Percentiles rank a stretch among this genome's conserved stretches.
These are phyloP conservation scores for Scleroderma bovista DNA, from an alignment of 768 basidiomycete species.

Conservation along the genomic window DNA sequence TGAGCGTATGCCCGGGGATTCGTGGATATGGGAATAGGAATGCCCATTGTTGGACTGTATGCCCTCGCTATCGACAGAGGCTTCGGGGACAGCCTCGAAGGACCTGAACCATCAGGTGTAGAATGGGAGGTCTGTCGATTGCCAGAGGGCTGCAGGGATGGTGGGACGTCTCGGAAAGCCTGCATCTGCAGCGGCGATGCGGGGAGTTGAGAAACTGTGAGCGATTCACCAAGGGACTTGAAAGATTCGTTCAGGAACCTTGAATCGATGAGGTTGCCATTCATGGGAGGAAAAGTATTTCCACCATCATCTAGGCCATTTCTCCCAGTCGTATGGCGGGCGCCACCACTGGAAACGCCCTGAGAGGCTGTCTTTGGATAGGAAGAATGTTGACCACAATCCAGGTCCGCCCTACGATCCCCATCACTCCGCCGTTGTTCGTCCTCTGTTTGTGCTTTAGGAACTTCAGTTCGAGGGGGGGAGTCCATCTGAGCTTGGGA, in stretches of 20 bases:
- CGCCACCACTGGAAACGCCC: conserved; percentile 37
- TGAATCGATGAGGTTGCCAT: conserved; percentile 23
- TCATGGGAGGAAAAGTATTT: conserved; percentile 15
- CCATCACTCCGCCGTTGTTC: conserved; percentile 20
- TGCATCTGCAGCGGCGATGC: conserved; percentile 7
- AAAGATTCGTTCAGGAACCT: conserved; percentile 24
- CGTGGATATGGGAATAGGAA: conserved; percentile 58
- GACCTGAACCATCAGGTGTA: conserved; percentile 27
- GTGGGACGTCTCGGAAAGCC: conserved; percentile 20
- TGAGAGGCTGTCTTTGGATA: conserved; percentile 40
- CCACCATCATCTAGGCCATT: conserved; percentile 45
- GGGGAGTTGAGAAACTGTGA: conserved; percentile 19
- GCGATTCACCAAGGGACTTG: conserved; percentile 27
- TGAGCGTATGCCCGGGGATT: conserved; percentile 64
- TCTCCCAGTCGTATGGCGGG: conserved; percentile 46
- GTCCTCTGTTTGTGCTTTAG: conserved; percentile 12
- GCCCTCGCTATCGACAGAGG: conserved; percentile 54
- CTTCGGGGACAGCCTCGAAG: conserved; percentile 40
- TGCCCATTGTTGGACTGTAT: conserved; percentile 36
- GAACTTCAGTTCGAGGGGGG: background rate
- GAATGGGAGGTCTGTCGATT: conserved; percentile 46
- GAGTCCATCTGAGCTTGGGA: conserved; percentile 5
- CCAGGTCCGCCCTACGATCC: conserved; percentile 12
- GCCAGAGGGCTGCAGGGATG: conserved; percentile 33
- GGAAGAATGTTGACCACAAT: conserved; percentile 25